phyloP scores from a whole-genome alignment of 2,329 filamentous ascomycete species.

The Pseudogymnoascus pannorum region DNA sequence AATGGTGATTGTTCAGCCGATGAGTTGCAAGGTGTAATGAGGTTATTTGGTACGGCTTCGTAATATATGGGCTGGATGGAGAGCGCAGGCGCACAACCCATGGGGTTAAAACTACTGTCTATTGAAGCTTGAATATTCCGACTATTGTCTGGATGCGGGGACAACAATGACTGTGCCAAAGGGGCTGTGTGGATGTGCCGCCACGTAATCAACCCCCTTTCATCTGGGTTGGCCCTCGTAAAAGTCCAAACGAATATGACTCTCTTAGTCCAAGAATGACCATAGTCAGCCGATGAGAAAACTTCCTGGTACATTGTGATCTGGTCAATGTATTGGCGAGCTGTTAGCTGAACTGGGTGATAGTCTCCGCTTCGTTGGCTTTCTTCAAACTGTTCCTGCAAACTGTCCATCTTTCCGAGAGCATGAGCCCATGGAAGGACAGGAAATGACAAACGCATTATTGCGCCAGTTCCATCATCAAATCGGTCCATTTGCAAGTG shows the following conservation, averaged over 20 bases:
- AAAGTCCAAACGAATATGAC: slow-evolving; percentile 59
- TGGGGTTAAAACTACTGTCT: background rate
- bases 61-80: background rate
- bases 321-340: slow-evolving; percentile 50
- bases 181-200: slow-evolving; percentile 41
- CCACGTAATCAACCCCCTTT: slow-evolving; percentile 51
- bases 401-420: slow-evolving; percentile 21
- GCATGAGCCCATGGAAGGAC: slow-evolving; percentile 26
- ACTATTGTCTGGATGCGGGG: slow-evolving; percentile 19
- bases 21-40: background rate
- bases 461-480: slow-evolving; percentile 18
- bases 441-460: slow-evolving; percentile 24
- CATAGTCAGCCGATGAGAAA: slow-evolving; percentile 46
- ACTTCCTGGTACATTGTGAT: slow-evolving; percentile 63
- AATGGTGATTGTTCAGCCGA: background rate
- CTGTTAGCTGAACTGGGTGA: slow-evolving; percentile 29
- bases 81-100: background rate
- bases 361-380: slow-evolving; percentile 39
- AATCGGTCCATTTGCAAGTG: slow-evolving; percentile 9
- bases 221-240: slow-evolving; percentile 42
- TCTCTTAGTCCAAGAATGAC: slow-evolving; percentile 45
- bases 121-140: background rate
- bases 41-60: background rate
- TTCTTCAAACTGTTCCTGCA: slow-evolving; percentile 29
- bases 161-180: slow-evolving; percentile 23